Evolutionary conservation across 225 moss, liverwort and hornwort species (phyloP).

Genomic region (Pleurozium schreberi): DNA sequence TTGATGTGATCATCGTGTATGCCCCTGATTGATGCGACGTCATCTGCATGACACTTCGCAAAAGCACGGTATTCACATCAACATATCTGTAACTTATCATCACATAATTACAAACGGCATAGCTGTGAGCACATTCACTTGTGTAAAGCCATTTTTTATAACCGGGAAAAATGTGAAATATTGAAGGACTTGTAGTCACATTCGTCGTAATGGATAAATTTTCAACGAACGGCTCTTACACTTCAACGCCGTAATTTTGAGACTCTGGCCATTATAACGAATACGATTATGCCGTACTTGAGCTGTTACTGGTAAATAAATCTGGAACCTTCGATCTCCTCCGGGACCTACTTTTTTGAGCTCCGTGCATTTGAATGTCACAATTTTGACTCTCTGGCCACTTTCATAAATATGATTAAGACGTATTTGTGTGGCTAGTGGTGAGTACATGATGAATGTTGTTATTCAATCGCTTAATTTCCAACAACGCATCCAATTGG

Average conservation of each 20-base stretch:
- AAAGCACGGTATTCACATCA: neutral
- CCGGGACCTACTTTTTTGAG: neutral
- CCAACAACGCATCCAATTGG: neutral
- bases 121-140: neutral
- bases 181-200: neutral
- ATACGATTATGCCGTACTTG: neutral
- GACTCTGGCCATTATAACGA: neutral
- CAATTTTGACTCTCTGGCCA: neutral
- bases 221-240: neutral
- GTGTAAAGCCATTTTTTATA: neutral
- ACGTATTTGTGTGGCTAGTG: neutral
- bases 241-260: neutral
- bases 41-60: neutral
- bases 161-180: neutral
- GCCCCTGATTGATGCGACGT: neutral
- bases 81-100: neutral
- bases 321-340: neutral
- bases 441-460: neutral
- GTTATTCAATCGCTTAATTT: neutral
- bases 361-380: neutral
- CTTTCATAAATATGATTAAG: neutral
- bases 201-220: neutral
- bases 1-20: constrained; percentile 1
- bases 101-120: neutral
- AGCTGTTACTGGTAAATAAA: neutral